phyloP scores from a whole-genome alignment of 257 asterid species.

The Fraxinus excelsior region DNA sequence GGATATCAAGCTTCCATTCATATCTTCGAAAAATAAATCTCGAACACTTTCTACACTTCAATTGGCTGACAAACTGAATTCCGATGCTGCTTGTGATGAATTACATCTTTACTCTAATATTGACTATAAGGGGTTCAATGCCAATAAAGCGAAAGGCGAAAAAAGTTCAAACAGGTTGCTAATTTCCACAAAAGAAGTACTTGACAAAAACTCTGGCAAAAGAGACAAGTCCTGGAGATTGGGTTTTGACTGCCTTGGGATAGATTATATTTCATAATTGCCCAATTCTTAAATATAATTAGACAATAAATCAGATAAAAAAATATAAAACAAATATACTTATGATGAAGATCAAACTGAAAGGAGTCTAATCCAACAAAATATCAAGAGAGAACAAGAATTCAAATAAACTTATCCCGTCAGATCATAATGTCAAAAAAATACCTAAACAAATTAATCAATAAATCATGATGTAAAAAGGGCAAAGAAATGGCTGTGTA shows the following conservation, averaged over 20 bases:
- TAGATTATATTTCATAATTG: not conserved
- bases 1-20: not conserved
- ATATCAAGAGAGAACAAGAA: not conserved
- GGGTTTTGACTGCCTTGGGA: too few species aligned
- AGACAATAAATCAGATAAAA: not conserved
- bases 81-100: not conserved
- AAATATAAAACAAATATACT: not conserved
- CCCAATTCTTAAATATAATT: not conserved
- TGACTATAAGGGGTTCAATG: not conserved
- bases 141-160: not conserved
- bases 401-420: not conserved
- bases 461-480: not conserved
- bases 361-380: not conserved
- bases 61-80: not conserved
- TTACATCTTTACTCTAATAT: not conserved
- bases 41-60: not conserved
- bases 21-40: too few species aligned
- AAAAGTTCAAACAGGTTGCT: not conserved
- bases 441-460: not conserved
- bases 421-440: not conserved
- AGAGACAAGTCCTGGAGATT: too few species aligned
- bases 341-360: not conserved
- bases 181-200: not conserved
- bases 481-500: conserved; percentile 10
- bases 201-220: not conserved